Percentiles rank a stretch among this genome's conserved stretches.
Evolutionary conservation across 805 yeast species (phyloP).

Genomic region (Wickerhamiella australiensis): DNA sequence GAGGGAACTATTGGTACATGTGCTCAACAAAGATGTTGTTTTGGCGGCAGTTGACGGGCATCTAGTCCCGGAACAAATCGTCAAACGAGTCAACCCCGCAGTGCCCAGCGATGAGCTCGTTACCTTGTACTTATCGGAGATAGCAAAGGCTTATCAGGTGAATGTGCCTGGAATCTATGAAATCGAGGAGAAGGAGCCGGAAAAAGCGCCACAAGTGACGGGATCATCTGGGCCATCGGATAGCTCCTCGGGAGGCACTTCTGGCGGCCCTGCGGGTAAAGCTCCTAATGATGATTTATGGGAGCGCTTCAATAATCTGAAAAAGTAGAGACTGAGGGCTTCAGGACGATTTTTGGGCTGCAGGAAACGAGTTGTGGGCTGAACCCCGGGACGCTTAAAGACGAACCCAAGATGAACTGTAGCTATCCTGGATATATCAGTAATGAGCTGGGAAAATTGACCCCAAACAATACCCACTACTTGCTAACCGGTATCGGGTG

Average conservation of each 20-base stretch:
- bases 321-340: conserved; percentile 5
- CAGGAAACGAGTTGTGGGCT: too few relatives aligned
- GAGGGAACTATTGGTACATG: conserved; percentile 47
- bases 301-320: conserved; percentile 23
- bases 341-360: too few relatives aligned
- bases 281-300: conserved; percentile 22
- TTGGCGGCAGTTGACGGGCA: conserved; percentile 42
- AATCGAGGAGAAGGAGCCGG: conserved; percentile 22
- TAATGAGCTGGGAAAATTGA: too few relatives aligned
- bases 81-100: conserved; percentile 47
- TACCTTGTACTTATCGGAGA: conserved; percentile 58
- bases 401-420: too few relatives aligned
- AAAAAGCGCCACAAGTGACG: conserved; percentile 22
- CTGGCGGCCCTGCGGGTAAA: conserved; percentile 23
- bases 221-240: neutral
- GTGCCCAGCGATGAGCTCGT: conserved; percentile 61
- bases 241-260: too few relatives aligned
- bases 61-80: conserved; percentile 56
- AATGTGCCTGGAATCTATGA: conserved; percentile 47
- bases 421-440: too few relatives aligned
- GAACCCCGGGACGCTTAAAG: too few relatives aligned
- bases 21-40: conserved; percentile 59
- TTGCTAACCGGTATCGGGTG: too few relatives aligned
- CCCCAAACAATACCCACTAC: too few relatives aligned
- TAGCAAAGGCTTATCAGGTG: conserved; percentile 66